Conservation (phyloP, 768 basidiomycete species). For the Lentinula detonsa region DNA sequence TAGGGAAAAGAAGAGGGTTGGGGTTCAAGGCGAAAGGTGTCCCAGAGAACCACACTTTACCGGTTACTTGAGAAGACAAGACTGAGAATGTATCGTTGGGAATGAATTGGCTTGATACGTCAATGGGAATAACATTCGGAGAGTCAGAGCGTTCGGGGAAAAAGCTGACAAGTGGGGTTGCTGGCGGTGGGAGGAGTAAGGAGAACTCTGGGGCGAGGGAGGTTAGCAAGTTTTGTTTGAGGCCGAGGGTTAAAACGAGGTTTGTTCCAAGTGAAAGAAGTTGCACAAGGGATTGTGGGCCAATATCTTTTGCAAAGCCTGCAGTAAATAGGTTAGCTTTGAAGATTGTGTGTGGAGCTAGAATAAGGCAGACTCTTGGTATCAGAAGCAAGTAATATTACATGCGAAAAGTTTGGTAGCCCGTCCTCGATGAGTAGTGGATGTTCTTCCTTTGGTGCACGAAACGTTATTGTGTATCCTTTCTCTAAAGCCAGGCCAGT, state of each 20-base stretch:
- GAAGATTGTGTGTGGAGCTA: not conserved
- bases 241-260: conserved; percentile 76
- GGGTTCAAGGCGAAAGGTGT: conserved; percentile 56
- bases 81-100: conserved; percentile 17
- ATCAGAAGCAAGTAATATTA: conserved; percentile 82
- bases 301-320: conserved; percentile 73
- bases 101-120: conserved; percentile 37
- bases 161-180: conserved; percentile 79
- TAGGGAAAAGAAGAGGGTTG: conserved; percentile 78
- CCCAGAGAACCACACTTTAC: conserved; percentile 76
- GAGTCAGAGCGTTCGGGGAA: conserved; percentile 71
- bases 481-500: conserved; percentile 38
- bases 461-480: conserved; percentile 86
- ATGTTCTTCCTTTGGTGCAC: conserved; percentile 67
- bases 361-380: conserved; percentile 57
- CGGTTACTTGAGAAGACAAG: conserved; percentile 28
- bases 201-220: conserved; percentile 90
- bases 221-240: conserved; percentile 66
- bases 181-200: conserved; percentile 80
- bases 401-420: conserved; percentile 73
- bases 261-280: conserved; percentile 72
- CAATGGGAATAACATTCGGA: conserved; percentile 59
- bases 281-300: conserved; percentile 72
- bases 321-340: conserved; percentile 3
- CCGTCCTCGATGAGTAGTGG: conserved; percentile 67